Percentiles rank a stretch among this genome's conserved stretches.
phyloP scores from a whole-genome alignment of 2,329 filamentous ascomycete species.

The Monilinia vaccinii-corymbosi region DNA sequence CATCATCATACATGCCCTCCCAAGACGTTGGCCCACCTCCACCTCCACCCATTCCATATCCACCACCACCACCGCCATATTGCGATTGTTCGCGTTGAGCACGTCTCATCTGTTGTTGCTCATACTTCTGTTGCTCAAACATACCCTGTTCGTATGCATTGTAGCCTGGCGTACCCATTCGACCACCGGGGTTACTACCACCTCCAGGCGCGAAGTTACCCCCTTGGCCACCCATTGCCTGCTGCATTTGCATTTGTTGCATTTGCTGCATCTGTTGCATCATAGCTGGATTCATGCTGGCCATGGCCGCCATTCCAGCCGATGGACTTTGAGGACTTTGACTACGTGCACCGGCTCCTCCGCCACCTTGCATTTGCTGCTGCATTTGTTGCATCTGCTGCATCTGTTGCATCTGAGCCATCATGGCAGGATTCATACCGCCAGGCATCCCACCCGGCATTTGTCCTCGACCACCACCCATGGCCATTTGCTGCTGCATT shows the following conservation, averaged over 20 bases:
- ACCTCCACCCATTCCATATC: slow-evolving; percentile 42
- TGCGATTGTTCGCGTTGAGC: slow-evolving; percentile 28
- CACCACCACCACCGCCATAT: slow-evolving; percentile 26
- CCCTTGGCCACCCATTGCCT: slow-evolving; percentile 27
- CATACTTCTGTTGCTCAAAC: slow-evolving; percentile 73
- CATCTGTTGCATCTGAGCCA: slow-evolving; percentile 67
- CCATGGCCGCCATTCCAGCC: slow-evolving; percentile 26
- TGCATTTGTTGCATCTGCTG: slow-evolving; percentile 61
- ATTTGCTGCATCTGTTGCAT: slow-evolving; percentile 46
- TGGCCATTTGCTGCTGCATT: slow-evolving; percentile 90
- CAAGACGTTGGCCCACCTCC: slow-evolving; percentile 68
- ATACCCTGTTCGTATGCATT: slow-evolving; percentile 61
- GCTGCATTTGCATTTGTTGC: slow-evolving; percentile 42
- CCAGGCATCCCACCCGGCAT: slow-evolving; percentile 45
- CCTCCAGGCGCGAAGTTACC: slow-evolving; percentile 28
- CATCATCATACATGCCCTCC: slow-evolving; percentile 98
- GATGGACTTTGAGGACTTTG: slow-evolving; percentile 28
- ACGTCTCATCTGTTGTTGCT: slow-evolving; percentile 52
- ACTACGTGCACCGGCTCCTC: slow-evolving; percentile 23
- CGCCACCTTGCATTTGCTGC: slow-evolving; percentile 35
- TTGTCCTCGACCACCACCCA: slow-evolving; percentile 51
- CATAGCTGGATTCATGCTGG: slow-evolving; percentile 36
- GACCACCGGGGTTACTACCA: slow-evolving; percentile 35
- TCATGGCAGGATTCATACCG: slow-evolving; percentile 66
- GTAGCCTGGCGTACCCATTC: slow-evolving; percentile 34